Base-by-base conservation (phyloP, 768 basidiomycete species). In the Russula virescens region DNA sequence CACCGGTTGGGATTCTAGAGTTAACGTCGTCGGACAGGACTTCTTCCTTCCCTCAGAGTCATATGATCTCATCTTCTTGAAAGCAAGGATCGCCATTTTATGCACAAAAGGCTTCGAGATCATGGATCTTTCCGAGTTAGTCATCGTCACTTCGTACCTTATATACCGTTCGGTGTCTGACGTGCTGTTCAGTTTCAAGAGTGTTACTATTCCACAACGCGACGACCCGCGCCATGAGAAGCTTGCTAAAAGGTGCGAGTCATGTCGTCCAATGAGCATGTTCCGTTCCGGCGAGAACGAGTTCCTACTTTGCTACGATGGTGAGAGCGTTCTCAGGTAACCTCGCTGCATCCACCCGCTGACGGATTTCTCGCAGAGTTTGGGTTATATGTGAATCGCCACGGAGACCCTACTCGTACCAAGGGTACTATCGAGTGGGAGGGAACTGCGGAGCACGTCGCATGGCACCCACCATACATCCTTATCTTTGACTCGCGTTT, bases 81-180 rank as follows among this genome's bases (percentile, higher is more conserved):
- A 95, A 72, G 89, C 90, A 10, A 91, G 89, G 75, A 89, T 99
- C 65, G 94, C 91, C 4, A 90, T 99, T 60, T 81, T 97, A 31
- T 95, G 95, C 68, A 86, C 90, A 0, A 92, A 91, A 70, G 94
- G 95, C 45, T 98, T 98, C 69, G 95, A 98, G 74, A 96, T 98
- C 69, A 98, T 98, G 90, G 93, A 98, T 68, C 81, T 98, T 46
- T 85, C 86, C 25, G 91, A 95, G 91, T 96, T 77, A 49, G 90
- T 73, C 25, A 9, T 47, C 34, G 51, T 11, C 26, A n/a, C 23
- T n/a, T 10, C 7, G 35, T 31, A n/a, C 11, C 1, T 43, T 34
- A 59, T 56, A 3, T 26, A 16, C 19, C 21, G 4, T 43, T 34
- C 5, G n/a, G 40, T 61, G 57, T 31, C 50, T 49, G 34, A 61